Evolutionary conservation across 192 early-diverging fungal species (phyloP).

Genomic region (Coemansia sp.): DNA sequence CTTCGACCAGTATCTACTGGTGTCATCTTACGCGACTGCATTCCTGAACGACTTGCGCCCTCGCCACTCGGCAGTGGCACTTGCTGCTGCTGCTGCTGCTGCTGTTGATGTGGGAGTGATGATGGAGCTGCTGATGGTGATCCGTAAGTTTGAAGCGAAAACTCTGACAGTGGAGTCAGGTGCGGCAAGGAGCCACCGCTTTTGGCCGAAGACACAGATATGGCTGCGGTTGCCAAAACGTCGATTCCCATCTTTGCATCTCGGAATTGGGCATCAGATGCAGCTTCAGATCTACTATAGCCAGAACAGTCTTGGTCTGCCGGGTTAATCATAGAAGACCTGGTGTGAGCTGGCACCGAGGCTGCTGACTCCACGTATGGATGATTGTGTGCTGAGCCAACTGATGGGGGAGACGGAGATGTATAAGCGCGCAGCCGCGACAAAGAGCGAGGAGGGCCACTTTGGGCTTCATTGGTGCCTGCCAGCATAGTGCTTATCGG

Average conservation of each 20-base stretch:
- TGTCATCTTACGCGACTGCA: conserved; percentile 21
- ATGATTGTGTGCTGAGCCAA: no score
- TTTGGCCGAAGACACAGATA: conserved; percentile 39
- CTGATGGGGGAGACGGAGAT: conserved; percentile 14
- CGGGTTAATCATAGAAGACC: not conserved
- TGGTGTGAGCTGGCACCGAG: not conserved
- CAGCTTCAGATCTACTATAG: conserved; percentile 4
- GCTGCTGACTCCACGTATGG: not conserved
- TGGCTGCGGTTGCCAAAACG: conserved; percentile 42
- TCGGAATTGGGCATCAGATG: conserved; percentile 24
- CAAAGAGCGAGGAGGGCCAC: not conserved
- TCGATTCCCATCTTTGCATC: conserved; percentile 48
- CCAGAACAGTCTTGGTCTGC: conserved; percentile 1
- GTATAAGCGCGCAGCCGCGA: conserved; percentile 24
- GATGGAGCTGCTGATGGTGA: conserved; percentile 12
- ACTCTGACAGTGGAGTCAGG: conserved; percentile 45
- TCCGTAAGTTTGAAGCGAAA: conserved; percentile 18
- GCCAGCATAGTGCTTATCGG: conserved; percentile 40
- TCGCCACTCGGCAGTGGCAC: not conserved
- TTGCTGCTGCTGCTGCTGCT: conserved; percentile 3
- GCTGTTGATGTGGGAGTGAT: not conserved
- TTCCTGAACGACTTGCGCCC: not conserved
- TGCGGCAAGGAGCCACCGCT: conserved; percentile 39
- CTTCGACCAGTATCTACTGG: conserved; percentile 12
- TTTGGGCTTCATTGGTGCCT: not conserved